A percentile compares a stretch with the other conserved stretches of the same genome.
phyloP scores from a whole-genome alignment of 148 eudicot genomes.

The Heliamphora exappendiculata region DNA sequence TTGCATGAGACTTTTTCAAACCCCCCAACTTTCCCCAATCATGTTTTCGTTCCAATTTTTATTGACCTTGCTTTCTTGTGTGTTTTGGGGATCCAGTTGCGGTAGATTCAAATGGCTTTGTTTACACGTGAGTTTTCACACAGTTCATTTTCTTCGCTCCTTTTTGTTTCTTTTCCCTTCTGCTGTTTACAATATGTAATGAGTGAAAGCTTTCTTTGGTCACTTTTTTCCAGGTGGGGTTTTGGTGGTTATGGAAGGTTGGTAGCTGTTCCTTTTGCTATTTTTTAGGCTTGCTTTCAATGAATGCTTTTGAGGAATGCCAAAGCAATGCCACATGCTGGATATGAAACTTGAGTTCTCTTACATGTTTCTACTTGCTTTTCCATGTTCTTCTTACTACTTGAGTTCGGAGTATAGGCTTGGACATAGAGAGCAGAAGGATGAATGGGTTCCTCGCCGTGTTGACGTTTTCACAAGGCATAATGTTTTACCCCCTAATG shows the following conservation, averaged over 20 bases:
- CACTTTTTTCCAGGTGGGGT: conserved; percentile 70
- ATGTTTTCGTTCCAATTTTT: not conserved
- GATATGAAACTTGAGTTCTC: conserved; percentile 6
- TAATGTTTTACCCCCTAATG: conserved; percentile 81
- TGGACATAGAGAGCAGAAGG: conserved; percentile 97
- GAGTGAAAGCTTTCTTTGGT: not conserved
- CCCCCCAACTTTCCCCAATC: not conserved
- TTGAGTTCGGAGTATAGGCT: conserved; percentile 41
- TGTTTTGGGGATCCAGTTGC: conserved; percentile 54
- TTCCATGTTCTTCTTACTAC: conserved; percentile 4
- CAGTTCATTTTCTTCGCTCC: not conserved
- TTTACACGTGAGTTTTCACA: conserved; percentile 70
- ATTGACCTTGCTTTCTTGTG: conserved; percentile 26
- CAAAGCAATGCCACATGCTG: not conserved
- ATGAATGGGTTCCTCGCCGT: conserved; percentile 81
- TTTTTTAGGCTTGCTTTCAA: not conserved
- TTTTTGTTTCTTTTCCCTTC: not conserved
- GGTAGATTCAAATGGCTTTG: conserved; percentile 91
- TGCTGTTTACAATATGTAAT: not conserved
- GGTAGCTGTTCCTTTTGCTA: conserved; percentile 17
- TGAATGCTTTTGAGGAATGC: not conserved
- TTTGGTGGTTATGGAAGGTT: conserved; percentile 99
- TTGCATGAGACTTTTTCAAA: not conserved
- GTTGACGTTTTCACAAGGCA: conserved; percentile 77
- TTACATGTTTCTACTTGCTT: not conserved